Evolutionary conservation across 495 filamentous ascomycete species (phyloP).

Genomic region (Xylaria curta): DNA sequence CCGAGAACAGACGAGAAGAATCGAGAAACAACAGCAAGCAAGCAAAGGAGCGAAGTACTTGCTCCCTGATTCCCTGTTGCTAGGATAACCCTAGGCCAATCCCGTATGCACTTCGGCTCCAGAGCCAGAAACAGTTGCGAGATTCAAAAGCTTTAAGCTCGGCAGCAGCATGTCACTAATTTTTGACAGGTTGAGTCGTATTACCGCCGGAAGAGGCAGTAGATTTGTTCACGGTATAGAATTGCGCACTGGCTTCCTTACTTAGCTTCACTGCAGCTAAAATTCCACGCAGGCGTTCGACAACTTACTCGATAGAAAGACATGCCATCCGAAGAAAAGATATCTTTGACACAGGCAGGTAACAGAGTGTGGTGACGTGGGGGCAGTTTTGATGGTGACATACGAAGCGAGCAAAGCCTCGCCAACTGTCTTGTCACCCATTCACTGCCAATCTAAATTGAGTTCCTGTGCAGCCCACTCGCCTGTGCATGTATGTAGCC

Average conservation of each 20-base stretch:
- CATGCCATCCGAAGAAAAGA: background rate
- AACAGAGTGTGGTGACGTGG: constrained; percentile 5
- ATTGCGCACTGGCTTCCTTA: background rate
- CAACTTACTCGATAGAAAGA: background rate
- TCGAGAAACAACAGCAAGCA: constrained; percentile 4
- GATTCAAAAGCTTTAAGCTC: background rate
- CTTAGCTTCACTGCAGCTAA: background rate
- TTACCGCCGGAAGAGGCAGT: background rate
- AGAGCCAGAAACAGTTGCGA: background rate
- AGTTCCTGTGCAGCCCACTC: constrained; percentile 8
- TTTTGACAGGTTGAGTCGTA: background rate
- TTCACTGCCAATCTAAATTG: constrained; percentile 8
- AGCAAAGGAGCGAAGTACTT: background rate
- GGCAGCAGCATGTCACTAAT: background rate
- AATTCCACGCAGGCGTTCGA: background rate
- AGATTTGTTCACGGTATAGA: background rate
- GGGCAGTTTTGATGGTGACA: background rate
- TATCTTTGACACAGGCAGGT: background rate
- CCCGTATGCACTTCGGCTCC: background rate
- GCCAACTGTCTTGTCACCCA: constrained; percentile 14
- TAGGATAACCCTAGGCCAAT: background rate
- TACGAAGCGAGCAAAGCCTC: constrained; percentile 16
- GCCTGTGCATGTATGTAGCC: constrained; percentile 21
- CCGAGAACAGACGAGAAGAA: background rate
- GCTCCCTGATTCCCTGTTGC: background rate